Percentiles rank a stretch among this genome's conserved stretches.
Conservation (phyloP, 176 grass and related monocot genomes). For the Coix lacrymajobi region DNA sequence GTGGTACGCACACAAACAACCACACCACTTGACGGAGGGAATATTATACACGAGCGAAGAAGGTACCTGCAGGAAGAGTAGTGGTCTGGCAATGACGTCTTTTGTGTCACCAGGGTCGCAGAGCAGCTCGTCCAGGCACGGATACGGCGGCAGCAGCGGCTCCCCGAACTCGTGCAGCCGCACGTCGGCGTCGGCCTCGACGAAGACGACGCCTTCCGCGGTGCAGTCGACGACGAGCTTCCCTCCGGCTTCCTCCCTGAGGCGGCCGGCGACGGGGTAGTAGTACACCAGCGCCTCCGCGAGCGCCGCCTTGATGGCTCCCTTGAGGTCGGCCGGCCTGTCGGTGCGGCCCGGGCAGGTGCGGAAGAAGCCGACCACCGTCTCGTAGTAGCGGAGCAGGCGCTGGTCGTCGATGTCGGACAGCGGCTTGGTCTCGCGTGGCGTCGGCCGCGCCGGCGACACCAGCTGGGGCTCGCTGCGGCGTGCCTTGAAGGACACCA, state of each 20-base stretch:
- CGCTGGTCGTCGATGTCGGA: slow-evolving; percentile 5
- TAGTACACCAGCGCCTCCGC: slow-evolving; percentile 16
- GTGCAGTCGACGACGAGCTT: slow-evolving; percentile 37
- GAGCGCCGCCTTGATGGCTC: neutral
- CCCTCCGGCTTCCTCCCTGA: slow-evolving; percentile 2
- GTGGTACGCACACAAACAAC: too few relatives aligned
- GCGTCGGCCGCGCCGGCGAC: neutral
- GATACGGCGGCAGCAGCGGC: slow-evolving; percentile 12
- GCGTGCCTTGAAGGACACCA: neutral
- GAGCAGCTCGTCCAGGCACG: slow-evolving; percentile 19
- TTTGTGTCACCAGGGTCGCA: neutral
- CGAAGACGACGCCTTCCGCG: slow-evolving; percentile 33
- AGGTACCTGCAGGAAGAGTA: slow-evolving; percentile 3
- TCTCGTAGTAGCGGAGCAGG: neutral
- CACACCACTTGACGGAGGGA: too few relatives aligned
- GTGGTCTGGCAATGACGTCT: neutral
- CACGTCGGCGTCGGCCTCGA: slow-evolving; percentile 6
- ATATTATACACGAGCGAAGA: too few relatives aligned
- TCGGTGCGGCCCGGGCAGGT: neutral
- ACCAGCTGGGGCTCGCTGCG: neutral
- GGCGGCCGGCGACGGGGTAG: slow-evolving; percentile 36
- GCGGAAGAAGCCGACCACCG: neutral
- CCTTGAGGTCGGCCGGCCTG: neutral
- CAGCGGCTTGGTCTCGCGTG: neutral
- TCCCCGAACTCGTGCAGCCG: neutral